Evolutionary conservation across 2,329 filamentous ascomycete genomes (phyloP), one percentile per base, ranked within the genome.

Genomic region (Clarireedia paspali): DNA sequence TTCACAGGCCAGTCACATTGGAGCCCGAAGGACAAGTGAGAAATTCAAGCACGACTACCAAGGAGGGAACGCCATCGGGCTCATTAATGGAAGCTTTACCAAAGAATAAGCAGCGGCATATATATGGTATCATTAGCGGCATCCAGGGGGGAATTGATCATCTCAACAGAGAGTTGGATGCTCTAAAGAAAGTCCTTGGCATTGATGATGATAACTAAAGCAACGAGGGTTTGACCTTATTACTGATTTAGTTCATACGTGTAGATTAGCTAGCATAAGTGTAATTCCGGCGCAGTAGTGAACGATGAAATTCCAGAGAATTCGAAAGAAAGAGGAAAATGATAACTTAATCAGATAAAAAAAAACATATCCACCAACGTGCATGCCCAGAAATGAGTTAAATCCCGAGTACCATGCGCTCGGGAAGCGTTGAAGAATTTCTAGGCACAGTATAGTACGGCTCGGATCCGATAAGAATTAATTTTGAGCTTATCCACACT

Each of bases 141-240:
- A 51, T 69, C n/a, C 64, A 68, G 40, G 62, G 64, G 7, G 67
- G 67, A 5, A 69, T 69, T 60, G 62, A 67, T 45, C 64, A 67
- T 60, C 57, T 69, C 10, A 66, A 67, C 34, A 56, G 60, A 39
- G 66, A 69, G 36, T 56, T 69, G 24, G 60, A 67, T 53, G 55
- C 60, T 12, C 50, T 69, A 44, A 68, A 67, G 55, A 64, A 53
- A 38, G 63, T 63, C 6, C 56, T 69, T 34, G 67, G 67, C 14
- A 66, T 69, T 49, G 65, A 68, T 34, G 63, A 65, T 48, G 60
- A 61, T 49, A 57, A 38, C 44, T 55, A 39, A 47, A 5, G 42
- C 39, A 50, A 38, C 17, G 50, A 12, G 39, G 24, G 30, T 34
- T 34, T 34, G 12, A 34, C 30, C 30, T 34, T 12, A 34, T 34